A percentile compares a stretch with the other conserved stretches of the same genome.
These are phyloP conservation scores for Metschnikowia matae DNA, from an alignment of 805 yeast species.

Conservation along the genomic window DNA sequence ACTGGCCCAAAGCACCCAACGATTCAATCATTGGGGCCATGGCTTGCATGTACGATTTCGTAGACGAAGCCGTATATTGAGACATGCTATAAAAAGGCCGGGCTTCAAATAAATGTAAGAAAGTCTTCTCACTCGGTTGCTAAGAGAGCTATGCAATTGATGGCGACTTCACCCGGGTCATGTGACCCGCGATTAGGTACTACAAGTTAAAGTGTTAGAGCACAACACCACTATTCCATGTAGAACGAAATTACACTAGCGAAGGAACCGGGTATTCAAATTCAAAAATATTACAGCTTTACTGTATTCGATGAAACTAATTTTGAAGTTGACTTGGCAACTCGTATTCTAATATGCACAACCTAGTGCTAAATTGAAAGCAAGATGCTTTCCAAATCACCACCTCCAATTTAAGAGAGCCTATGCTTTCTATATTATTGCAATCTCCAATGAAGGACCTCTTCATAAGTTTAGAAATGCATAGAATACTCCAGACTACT, in stretches of 20 bases:
- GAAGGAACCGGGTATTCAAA: background rate
- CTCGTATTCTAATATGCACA: too few relatives aligned
- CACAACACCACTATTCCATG: background rate
- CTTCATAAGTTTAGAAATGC: background rate
- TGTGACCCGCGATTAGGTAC: background rate
- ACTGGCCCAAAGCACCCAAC: conserved; percentile 21
- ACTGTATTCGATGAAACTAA: too few relatives aligned
- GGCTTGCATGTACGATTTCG: conserved; percentile 74
- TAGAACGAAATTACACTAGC: background rate
- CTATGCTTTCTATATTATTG: too few relatives aligned
- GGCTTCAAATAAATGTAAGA: too few relatives aligned
- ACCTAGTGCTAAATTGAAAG: too few relatives aligned
- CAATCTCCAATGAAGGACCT: too few relatives aligned
- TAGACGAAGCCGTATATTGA: conserved; percentile 50
- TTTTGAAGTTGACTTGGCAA: background rate
- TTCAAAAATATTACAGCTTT: background rate
- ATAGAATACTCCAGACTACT: background rate
- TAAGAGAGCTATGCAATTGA: background rate
- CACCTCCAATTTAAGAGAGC: too few relatives aligned
- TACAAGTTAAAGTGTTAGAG: background rate
- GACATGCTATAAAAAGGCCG: conserved; percentile 24
- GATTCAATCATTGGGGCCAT: conserved; percentile 66
- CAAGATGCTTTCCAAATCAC: too few relatives aligned
- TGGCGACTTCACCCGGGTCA: background rate
- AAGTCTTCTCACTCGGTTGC: background rate